A percentile compares a stretch with the other conserved stretches of the same genome.
Conservation (phyloP, 2,329 filamentous ascomycete genomes). For the Lachnellula arida region DNA sequence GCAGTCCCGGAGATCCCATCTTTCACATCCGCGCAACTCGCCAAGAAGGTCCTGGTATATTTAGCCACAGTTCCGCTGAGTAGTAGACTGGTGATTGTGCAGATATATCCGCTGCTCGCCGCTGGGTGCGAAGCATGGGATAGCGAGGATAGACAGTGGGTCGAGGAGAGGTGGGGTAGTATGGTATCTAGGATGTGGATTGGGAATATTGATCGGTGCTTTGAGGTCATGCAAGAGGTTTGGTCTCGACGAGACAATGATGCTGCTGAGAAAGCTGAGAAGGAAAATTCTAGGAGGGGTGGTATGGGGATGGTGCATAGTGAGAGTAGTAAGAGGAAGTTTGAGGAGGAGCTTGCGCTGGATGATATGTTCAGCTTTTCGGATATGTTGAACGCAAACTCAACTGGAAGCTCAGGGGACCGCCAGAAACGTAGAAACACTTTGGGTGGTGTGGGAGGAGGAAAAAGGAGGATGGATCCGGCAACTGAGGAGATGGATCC, state of each 20-base stretch:
- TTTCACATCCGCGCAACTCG: constrained; percentile 50
- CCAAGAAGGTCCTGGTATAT: constrained; percentile 56
- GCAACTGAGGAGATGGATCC: constrained; percentile 44
- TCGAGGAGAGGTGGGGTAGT: constrained; percentile 55
- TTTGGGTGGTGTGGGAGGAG: background rate
- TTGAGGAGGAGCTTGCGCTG: constrained; percentile 27
- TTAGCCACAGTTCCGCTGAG: constrained; percentile 59
- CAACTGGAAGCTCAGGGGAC: constrained; percentile 4
- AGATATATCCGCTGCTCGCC: constrained; percentile 64
- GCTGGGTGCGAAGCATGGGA: constrained; percentile 60
- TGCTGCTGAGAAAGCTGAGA: constrained; percentile 17
- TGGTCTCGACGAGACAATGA: constrained; percentile 58
- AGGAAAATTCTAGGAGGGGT: constrained; percentile 15
- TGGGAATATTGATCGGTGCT: constrained; percentile 61
- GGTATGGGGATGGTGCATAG: constrained; percentile 21
- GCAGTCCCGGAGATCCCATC: constrained; percentile 65
- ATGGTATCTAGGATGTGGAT: constrained; percentile 61
- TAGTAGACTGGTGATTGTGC: constrained; percentile 61
- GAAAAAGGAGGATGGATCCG: constrained; percentile 24
- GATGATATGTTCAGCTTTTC: constrained; percentile 26
- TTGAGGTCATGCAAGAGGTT: constrained; percentile 61
- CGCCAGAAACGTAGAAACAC: constrained; percentile 22
- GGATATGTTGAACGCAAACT: constrained; percentile 26
- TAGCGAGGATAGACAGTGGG: constrained; percentile 59
- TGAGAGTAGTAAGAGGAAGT: constrained; percentile 26